Evolutionary conservation across 2,329 filamentous ascomycete genomes (phyloP), one percentile per base, ranked within the genome.

Genomic region (Paraphoma sp.): DNA sequence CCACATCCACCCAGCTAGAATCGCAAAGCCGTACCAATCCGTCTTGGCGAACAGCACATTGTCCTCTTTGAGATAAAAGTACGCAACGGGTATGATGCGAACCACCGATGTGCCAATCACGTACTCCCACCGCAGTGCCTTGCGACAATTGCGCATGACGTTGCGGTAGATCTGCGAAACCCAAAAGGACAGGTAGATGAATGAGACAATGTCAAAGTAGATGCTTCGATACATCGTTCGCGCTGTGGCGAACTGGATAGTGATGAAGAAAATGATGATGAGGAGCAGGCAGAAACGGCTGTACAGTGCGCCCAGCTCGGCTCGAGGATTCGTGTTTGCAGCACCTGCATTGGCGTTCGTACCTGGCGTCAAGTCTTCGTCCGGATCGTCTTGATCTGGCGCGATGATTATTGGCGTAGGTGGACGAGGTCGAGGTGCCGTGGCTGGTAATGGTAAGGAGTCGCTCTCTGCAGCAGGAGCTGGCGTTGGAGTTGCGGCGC

Each of bases 81-180:
- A 98, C 1, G 89, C 83, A 52, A 97, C 86, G 0, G 95, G 94
- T 0, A 90, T 78, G 6, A 96, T 80, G 1, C 95, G 89, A 7
- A 96, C 82, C 5, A 89, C 67, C 46, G 91, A 95, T 75, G 97
- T 91, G 2, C 93, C 93, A 18, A 93, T 72, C 53, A 97, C 89
- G 72, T 96, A 99, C 57, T 90, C 89, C 93, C 93, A 97, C 3
- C 89, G 85, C n/a, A 98, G 82, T 0, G 94, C 93, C 68, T 91
- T 91, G 41, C 93, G 91, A 76, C 93, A 97, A 77, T 97, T 97
- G 51, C 94, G 91, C 77, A 91, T 87, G 51, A 90, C 83, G 74
- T 99, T 99, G 60, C 95, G 91, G 71, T 90, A 86, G 64, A 98
- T 96, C 75, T 99, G 95, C 0, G 95, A 94, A 0, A 88, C 73